These are phyloP conservation scores for Emmonsia crescens DNA, from an alignment of 2,329 filamentous ascomycete species.

Conservation along the genomic window DNA sequence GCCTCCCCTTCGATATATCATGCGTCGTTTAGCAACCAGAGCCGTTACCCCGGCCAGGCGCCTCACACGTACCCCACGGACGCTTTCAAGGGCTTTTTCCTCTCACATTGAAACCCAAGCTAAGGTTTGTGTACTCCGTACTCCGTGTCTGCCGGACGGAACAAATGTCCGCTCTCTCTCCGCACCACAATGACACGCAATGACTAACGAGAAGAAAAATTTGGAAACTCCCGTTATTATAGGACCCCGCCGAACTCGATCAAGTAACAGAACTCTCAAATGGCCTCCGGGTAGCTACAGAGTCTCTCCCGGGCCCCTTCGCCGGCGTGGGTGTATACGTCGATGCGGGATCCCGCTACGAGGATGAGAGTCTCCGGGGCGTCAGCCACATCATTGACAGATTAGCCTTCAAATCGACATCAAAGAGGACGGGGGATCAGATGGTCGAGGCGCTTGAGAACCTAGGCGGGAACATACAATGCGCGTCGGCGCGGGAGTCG, in stretches of 20 bases:
- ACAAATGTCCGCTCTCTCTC: no score
- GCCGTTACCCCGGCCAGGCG: conserved; percentile 30
- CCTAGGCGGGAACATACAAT: conserved; percentile 91
- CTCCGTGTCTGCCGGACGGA: not conserved
- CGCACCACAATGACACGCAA: not conserved
- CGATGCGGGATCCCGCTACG: conserved; percentile 88
- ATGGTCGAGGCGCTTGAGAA: conserved; percentile 83
- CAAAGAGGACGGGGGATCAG: conserved; percentile 59
- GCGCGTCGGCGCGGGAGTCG: conserved; percentile 85
- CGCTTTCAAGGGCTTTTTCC: conserved; percentile 27
- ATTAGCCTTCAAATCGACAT: conserved; percentile 84
- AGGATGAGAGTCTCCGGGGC: conserved; percentile 72
- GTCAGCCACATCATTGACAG: conserved; percentile 95
- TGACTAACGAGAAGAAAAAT: not conserved
- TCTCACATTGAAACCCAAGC: conserved; percentile 22
- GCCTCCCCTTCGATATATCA: conserved; percentile 12
- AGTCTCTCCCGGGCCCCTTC: conserved; percentile 88
- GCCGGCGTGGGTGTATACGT: conserved; percentile 92
- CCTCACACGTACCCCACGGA: conserved; percentile 23
- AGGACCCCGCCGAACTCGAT: conserved; percentile 81
- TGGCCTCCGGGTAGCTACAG: conserved; percentile 86
- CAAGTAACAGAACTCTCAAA: conserved; percentile 81
- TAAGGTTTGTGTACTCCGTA: conserved; percentile 21
- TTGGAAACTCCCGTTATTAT: not conserved
- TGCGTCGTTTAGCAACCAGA: conserved; percentile 33